phyloP scores from a whole-genome alignment of 805 yeast genomes.

The Saturnispora kantuleensis region DNA sequence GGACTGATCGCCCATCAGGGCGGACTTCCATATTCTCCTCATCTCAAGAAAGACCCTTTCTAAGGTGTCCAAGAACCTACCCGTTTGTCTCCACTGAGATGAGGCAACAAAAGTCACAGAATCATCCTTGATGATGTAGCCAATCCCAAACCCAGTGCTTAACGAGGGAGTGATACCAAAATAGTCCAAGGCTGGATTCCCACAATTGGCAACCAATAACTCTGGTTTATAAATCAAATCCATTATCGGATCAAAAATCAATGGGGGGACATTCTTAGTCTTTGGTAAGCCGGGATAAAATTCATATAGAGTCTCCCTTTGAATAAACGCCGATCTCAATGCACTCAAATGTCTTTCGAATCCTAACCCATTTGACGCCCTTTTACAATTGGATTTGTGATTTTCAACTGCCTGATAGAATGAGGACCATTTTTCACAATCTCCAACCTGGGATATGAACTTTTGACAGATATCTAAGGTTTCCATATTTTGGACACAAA shows the following conservation, averaged over 20 bases:
- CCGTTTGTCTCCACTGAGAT: conserved; percentile 53
- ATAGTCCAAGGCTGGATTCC: conserved; percentile 47
- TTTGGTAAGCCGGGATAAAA: conserved; percentile 35
- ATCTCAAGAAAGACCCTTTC: conserved; percentile 41
- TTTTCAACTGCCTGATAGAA: conserved; percentile 41
- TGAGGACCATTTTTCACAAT: conserved; percentile 36
- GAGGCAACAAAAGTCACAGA: conserved; percentile 41
- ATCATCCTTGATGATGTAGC: conserved; percentile 44
- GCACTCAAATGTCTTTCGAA: conserved; percentile 68
- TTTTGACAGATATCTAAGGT: conserved; percentile 46
- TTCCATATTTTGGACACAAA: conserved; percentile 51
- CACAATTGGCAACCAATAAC: conserved; percentile 42
- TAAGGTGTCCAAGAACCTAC: conserved; percentile 43
- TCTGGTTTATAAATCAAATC: conserved; percentile 30
- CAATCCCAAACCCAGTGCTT: conserved; percentile 50
- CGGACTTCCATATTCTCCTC: conserved; percentile 27
- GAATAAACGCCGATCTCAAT: conserved; percentile 44
- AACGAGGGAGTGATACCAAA: conserved; percentile 55
- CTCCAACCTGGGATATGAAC: conserved; percentile 48
- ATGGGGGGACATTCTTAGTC: conserved; percentile 29
- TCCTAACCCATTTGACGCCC: conserved; percentile 53
- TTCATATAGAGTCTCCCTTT: conserved; percentile 35
- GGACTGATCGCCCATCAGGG: conserved; percentile 9
- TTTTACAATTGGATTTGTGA: conserved; percentile 35
- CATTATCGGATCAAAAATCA: conserved; percentile 34